phyloP scores from a whole-genome alignment of 2,329 filamentous ascomycete genomes.

The Stenocarpella maydis region DNA sequence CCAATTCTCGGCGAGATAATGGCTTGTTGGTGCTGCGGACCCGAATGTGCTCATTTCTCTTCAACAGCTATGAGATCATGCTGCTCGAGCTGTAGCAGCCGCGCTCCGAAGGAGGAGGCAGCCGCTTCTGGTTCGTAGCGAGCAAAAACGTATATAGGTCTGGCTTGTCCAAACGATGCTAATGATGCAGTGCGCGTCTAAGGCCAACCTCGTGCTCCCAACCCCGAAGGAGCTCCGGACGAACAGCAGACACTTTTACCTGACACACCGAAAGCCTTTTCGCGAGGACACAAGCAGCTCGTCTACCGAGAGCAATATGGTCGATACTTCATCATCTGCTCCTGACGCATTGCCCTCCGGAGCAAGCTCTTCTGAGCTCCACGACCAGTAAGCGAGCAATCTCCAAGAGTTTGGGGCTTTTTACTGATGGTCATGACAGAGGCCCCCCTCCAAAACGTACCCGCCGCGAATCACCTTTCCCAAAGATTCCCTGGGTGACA shows the following conservation, averaged over 20 bases:
- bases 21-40: constrained; percentile 4
- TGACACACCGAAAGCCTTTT: neutral
- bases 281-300: neutral
- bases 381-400: constrained; percentile 7
- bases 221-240: neutral
- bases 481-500: constrained; percentile 38
- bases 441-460: constrained; percentile 3
- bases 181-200: neutral
- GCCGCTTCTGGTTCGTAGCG: neutral
- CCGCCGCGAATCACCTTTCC: constrained; percentile 28
- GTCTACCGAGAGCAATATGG: constrained; percentile 1
- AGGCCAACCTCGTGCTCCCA: neutral
- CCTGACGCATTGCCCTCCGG: neutral
- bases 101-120: constrained; percentile 21
- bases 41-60: neutral
- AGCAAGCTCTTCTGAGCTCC: neutral
- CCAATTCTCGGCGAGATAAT: neutral
- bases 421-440: constrained; percentile 11
- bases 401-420: neutral
- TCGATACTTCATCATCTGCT: constrained; percentile 8
- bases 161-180: neutral
- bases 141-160: neutral
- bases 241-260: neutral
- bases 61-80: constrained; percentile 5
- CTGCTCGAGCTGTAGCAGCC: neutral